Base-by-base conservation (phyloP, 2,329 filamentous ascomycete genomes). In the Hymenoscyphus repandus region DNA sequence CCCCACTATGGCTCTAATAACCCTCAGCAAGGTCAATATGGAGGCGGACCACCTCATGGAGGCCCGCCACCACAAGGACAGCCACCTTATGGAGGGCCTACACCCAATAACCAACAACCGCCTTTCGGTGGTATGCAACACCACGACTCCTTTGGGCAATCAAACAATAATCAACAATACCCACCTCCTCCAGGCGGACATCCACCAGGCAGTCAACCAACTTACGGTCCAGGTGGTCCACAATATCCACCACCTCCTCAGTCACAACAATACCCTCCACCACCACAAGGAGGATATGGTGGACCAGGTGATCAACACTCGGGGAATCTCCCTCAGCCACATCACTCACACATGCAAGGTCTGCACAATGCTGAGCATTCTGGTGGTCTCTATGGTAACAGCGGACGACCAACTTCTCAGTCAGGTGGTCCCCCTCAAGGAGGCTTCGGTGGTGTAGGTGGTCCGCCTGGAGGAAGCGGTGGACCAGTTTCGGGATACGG, bases 321-420 rank as follows among this genome's bases (percentile, higher is more conserved):
- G 2, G 60, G 60, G 31, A 62, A 62, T 20, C 37, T 61, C 1
- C 36, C 47, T 10, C 55, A 58, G 36, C 55, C 59, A 18, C 56
- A 59, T 38, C 57, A 61, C 13, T 46, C 53, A 10, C 60, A 62
- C 33, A 59, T 58, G 48, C 53, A 59, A 52, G 57, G 59, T 30
- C 4, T 55, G 40, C 55, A 61, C 22, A 59, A 59, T 47, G 57
- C 57, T 15, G 53, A 57, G 30, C 58, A 63, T 42, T 56, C 58
- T 30, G 59, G 61, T 20, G 59, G 61, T 31, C 39, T 62, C 9
- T 62, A 59, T 49, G 61, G 59, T 5, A 59, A 58, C 36, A 32
- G 45, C 18, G 47, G 39, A 20, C 52, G 51, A 15, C 22, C 27
- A 46, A 54, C 13, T 49, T 50, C 13, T 46, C 54, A 22, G 52